Base-by-base conservation (phyloP, 495 filamentous ascomycete genomes). In the Alectoria sarmentosa region DNA sequence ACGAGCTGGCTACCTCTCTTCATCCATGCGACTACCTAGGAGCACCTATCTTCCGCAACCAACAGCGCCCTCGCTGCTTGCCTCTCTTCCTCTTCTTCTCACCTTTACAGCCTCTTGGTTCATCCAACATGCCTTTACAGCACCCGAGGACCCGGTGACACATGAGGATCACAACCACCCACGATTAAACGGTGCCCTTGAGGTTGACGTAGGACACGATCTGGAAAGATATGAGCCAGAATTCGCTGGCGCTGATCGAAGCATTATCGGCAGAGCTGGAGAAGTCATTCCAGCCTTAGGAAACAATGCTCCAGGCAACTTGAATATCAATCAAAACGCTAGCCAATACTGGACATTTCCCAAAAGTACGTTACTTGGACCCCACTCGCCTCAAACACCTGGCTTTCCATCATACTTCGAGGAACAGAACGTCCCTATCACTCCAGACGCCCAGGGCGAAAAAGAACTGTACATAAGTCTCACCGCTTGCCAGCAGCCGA, bases 21-120 rank as follows among this genome's bases (percentile, higher is more conserved):
- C 60, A 66, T 63, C 65, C 42, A 89, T 90, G 86, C 84, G 77
- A 73, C 75, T 75, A 68, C 77, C 72, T 39, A 79, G 84, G 70
- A 78, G 83, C 67, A 83, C 82, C 71, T 83, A 80, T 66, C 76
- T 89, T 66, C 87, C 88, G 79, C 87, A 84, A 75, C 85, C 84
- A 68, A 76, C 91, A 67, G 83, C 81, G 73, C 86, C 87, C 71
- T 87, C 83, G 39, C 67, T 86, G 65, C 73, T 81, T 71, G 82
- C 83, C 48, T 81, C 83, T 38, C 71, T 82, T 54, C 69, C 86
- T 41, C 66, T 88, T 37, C 64, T 85, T 42, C 58, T 83, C 42
- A 67, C 89, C 60, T 85, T 84, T 69, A 70, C 86, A 63, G 72
- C 77, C 41, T 70, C 90, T 32, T 79, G 81, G 61, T 34, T 26